A percentile compares a stretch with the other conserved stretches of the same genome.
These are phyloP conservation scores for Erythrophleum ivorense DNA, from an alignment of 331 rosid genomes.

Conservation along the genomic window DNA sequence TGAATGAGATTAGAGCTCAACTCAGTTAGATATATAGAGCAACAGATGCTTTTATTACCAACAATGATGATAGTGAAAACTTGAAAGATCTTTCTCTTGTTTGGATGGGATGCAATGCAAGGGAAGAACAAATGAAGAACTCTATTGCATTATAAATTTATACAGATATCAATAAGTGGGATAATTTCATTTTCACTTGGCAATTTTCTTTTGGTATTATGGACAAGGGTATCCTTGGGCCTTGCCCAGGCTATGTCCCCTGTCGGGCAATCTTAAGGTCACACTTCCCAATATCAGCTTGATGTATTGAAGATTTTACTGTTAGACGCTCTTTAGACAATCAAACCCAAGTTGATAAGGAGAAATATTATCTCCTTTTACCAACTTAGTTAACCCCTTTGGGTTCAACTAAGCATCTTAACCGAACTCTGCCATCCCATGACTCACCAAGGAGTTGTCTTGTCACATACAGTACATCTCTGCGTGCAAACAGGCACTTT, in stretches of 20 bases:
- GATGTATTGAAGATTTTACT: neutral
- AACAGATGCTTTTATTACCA: neutral
- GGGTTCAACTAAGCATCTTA: neutral
- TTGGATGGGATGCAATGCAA: neutral
- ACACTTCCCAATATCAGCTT: neutral
- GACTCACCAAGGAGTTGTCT: neutral
- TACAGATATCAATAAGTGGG: neutral
- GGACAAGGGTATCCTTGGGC: neutral
- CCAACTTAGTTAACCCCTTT: neutral
- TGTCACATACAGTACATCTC: neutral
- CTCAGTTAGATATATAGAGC: constrained; percentile 17
- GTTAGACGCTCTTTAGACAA: neutral
- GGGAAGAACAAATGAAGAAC: neutral
- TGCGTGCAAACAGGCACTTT: neutral
- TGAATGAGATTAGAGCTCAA: constrained; percentile 46
- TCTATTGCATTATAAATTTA: neutral
- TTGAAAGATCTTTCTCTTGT: neutral
- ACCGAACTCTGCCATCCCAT: neutral
- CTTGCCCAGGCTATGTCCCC: neutral
- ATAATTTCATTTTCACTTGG: neutral
- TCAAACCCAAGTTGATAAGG: neutral
- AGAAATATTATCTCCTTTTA: neutral
- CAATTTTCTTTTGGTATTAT: neutral
- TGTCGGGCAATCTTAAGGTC: neutral
- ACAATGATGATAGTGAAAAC: constrained; percentile 8